Conservation (phyloP, 2,329 filamentous ascomycete species). For the Aureobasidium zeae region DNA sequence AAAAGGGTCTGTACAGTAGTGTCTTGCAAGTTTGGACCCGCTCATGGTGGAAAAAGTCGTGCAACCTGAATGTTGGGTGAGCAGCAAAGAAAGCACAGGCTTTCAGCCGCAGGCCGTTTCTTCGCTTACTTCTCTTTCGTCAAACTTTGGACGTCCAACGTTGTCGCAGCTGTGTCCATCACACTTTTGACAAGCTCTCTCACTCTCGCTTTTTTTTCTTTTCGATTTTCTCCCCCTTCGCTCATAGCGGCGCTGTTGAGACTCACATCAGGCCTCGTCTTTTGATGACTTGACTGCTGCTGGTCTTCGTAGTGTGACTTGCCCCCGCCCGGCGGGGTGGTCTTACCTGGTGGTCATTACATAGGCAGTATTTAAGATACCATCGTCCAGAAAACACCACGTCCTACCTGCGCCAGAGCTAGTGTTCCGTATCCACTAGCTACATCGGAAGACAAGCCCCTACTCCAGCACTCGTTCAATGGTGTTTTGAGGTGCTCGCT, state of each 20-base stretch:
- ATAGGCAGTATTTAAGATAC: slow-evolving; percentile 13
- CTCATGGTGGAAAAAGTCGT: slow-evolving; percentile 6
- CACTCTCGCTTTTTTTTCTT: background rate
- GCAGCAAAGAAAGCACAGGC: slow-evolving; percentile 14
- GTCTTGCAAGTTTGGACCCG: slow-evolving; percentile 12
- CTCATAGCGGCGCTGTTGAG: too few species aligned
- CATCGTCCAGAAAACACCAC: slow-evolving; percentile 3
- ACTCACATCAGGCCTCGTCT: background rate
- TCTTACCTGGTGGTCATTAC: slow-evolving; percentile 8
- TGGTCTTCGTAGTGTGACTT: too few species aligned
- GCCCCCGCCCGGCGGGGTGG: slow-evolving; percentile 5
- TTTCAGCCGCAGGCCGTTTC: slow-evolving; percentile 13
- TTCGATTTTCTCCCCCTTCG: too few species aligned
- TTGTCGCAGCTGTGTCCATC: slow-evolving; percentile 7
- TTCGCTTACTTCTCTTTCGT: slow-evolving; percentile 10
- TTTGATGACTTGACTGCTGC: slow-evolving; percentile 7
- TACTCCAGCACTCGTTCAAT: background rate
- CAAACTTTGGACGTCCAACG: slow-evolving; percentile 14
- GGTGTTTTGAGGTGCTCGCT: slow-evolving; percentile 8
- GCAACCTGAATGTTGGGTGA: too few species aligned
- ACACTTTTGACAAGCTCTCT: slow-evolving; percentile 3
- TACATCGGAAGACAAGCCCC: background rate
- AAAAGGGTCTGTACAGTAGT: too few species aligned
- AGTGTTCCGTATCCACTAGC: background rate
- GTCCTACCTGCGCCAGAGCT: background rate